Percentiles rank a stretch among this genome's conserved stretches.
Conservation (phyloP, 2,329 filamentous ascomycete genomes). For the Huntiella abstrusa region DNA sequence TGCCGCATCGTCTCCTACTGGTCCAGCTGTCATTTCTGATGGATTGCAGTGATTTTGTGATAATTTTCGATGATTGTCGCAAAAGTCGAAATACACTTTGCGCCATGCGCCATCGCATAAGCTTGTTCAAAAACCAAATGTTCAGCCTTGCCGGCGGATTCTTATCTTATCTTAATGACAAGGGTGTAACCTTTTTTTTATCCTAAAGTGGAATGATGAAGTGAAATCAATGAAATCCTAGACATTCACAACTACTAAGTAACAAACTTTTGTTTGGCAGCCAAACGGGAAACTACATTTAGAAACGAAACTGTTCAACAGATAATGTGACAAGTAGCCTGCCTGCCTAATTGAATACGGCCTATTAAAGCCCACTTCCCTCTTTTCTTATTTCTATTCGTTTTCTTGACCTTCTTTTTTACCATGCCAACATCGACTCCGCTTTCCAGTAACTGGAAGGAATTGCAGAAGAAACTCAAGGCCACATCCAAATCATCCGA, state of each 20-base stretch:
- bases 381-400: too few relatives aligned
- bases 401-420: too few relatives aligned
- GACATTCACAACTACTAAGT: too few relatives aligned
- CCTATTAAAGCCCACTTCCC: too few relatives aligned
- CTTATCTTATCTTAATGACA: constrained; percentile 2
- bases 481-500: constrained; percentile 18
- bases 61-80: background rate
- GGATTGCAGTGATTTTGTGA: background rate
- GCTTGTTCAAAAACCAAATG: background rate
- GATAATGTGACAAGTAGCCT: background rate
- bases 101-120: background rate
- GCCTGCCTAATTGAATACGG: too few relatives aligned
- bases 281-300: background rate
- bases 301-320: background rate
- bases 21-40: constrained; percentile 5
- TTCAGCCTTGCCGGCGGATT: constrained; percentile 1
- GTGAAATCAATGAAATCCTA: too few relatives aligned
- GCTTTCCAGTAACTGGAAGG: constrained; percentile 61
- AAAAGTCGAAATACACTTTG: background rate
- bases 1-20: constrained; percentile 27
- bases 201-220: too few relatives aligned
- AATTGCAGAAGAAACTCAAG: constrained; percentile 45
- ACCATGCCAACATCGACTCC: constrained; percentile 14
- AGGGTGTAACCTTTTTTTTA: background rate
- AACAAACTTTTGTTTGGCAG: too few relatives aligned